Base-by-base conservation (phyloP, 495 filamentous ascomycete species). In the Opeltia flavorubescens region DNA sequence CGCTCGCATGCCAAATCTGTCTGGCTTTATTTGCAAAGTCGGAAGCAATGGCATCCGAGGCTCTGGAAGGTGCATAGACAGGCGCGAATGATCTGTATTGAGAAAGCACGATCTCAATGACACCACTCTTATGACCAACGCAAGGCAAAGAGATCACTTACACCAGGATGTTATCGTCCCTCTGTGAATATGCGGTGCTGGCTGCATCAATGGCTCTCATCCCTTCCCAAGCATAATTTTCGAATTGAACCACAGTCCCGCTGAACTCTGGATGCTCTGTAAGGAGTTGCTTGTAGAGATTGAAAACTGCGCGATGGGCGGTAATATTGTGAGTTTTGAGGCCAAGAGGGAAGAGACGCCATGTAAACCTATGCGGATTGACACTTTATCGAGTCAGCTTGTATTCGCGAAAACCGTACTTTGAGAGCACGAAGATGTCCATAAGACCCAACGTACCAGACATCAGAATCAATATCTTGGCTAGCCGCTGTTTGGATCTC, bases 211-310 rank as follows among this genome's bases (percentile, higher is more conserved):
- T 17, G 1, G 47, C 48, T 18, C 54, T 48, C 9, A 67, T 58
- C 11, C 57, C 62, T 13, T 62, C 50, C 15, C 47, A 43, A 1
- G 66, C 52, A 53, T 70, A 74, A 12, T 56, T 62, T 50, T 72
- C 70, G 28, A 66, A 51, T 4, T 70, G 49, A 4, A 68, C 45
- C 6, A 51, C 41, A 7, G 52, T 56, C 11, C 44, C 38, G n/a
- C 48, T 50, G 24, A 60, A 54, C 9, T 33, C 48, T 2, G 62
- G 54, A 31, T 33, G 41, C 1, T 50, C 43, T 5, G 3, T 41
- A 25, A 50, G n/a, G 41, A 50, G 33, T 8, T 47, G 33, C 15
- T 50, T 44, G 40, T 49, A 54, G 0, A 46, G 34, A 7, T 56
- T 44, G 27, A 50, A 61, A 5, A 55, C 43, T 15, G 33, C 25